Percentiles rank a stretch among this genome's conserved stretches.
phyloP scores from a whole-genome alignment of 2,329 filamentous ascomycete species.

The Thielaviopsis punctulata region DNA sequence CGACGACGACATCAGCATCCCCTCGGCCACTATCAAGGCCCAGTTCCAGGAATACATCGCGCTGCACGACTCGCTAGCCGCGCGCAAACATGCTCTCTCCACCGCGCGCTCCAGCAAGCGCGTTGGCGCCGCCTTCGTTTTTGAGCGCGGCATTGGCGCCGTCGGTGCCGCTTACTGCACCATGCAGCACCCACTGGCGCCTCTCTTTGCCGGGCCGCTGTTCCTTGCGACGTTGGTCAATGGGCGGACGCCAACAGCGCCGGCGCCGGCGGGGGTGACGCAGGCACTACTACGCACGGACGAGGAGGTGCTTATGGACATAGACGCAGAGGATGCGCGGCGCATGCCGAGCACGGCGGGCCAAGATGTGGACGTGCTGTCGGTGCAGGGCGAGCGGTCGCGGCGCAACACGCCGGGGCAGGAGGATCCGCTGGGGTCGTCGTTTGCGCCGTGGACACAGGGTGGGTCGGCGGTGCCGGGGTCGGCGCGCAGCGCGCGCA shows the following conservation, averaged over 20 bases:
- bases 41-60: conserved; percentile 26
- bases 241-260: background rate
- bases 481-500: conserved; percentile 26
- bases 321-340: conserved; percentile 1
- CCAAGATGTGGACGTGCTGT: conserved; percentile 47
- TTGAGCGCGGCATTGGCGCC: conserved; percentile 21
- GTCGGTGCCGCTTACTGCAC: conserved; percentile 14
- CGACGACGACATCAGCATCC: conserved; percentile 15
- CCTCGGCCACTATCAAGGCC: conserved; percentile 17
- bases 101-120: conserved; percentile 23
- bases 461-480: conserved; percentile 27
- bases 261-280: background rate
- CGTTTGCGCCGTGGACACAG: conserved; percentile 36
- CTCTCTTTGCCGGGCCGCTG: conserved; percentile 26
- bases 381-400: conserved; percentile 5
- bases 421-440: conserved; percentile 44
- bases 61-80: conserved; percentile 33
- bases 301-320: background rate
- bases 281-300: background rate
- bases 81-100: conserved; percentile 16
- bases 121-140: conserved; percentile 19
- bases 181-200: conserved; percentile 25
- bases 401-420: conserved; percentile 36
- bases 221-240: conserved; percentile 17
- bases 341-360: background rate